Base-by-base conservation (phyloP, 768 basidiomycete genomes). In the Galerina sulciceps region DNA sequence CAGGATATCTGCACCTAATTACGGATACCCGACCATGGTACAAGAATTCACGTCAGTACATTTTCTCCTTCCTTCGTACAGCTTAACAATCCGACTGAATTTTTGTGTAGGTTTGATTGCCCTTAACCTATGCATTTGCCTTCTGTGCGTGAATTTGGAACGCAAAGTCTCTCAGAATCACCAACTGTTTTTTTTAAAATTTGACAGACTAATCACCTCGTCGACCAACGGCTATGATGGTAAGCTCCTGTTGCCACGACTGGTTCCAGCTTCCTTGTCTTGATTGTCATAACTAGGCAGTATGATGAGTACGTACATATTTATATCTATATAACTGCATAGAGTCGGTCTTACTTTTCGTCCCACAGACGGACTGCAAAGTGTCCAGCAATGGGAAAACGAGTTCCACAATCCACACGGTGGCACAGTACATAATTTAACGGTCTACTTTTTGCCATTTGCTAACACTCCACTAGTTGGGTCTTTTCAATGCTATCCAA, bases 401-500 rank as follows among this genome's bases (percentile, higher is more conserved):
- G 82, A 78, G 48, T 89, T 89, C 70, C 60, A 76, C 60, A 15
- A 75, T 55, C 88, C 88, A 6, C 70, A 77, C 26, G 76, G 78
- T 15, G 75, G 81, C 31, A 81, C 64, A 50, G 71, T 73, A 63
- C 47, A 58, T 58, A 13, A 13, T 47, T n/a, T n/a, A 43, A n/a
- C 2, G 34, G 10, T 44, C 23, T 23, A 9, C 10, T 6, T 6
- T 10, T n/a, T 22, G 6, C 4, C 51, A 37, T 41, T 13, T 10
- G 36, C 42, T 40, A 26, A 52, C 17, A 6, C 18, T 10, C 36
- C 18, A 44, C 23, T 36, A 75, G 69, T 75, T 86, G 8, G 84
- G 85, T 62, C 69, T 87, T 5, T 76, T 88, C 53, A 87, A 85
- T 65, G 87, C 86, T 31, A 86, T 87, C 43, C 87, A 87, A 68